Evolutionary conservation across 2,329 filamentous ascomycete genomes (phyloP).

Genomic region (Cryphonectria naterciae): DNA sequence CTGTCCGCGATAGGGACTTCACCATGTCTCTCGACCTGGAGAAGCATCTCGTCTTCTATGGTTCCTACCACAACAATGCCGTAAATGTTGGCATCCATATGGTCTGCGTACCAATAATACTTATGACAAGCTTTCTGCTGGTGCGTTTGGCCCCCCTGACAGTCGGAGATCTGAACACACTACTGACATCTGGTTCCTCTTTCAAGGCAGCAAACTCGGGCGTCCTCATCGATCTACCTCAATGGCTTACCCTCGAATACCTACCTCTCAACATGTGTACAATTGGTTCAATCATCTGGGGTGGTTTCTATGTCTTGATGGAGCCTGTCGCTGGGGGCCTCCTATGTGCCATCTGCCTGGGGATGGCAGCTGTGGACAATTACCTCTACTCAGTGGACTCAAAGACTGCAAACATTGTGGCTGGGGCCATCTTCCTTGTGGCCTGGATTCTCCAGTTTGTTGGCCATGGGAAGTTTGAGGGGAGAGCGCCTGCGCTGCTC

Average conservation of each 20-base stretch:
- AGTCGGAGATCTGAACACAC: neutral
- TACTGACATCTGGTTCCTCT: slow-evolving; percentile 7
- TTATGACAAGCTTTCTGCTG: slow-evolving; percentile 72
- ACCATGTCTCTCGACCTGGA: slow-evolving; percentile 75
- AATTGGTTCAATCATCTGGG: slow-evolving; percentile 69
- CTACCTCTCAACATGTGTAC: slow-evolving; percentile 69
- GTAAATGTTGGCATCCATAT: slow-evolving; percentile 81
- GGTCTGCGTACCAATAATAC: slow-evolving; percentile 75
- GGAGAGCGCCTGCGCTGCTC: slow-evolving; percentile 82
- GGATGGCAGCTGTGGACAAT: slow-evolving; percentile 74
- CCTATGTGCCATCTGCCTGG: slow-evolving; percentile 76
- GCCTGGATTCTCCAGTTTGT: slow-evolving; percentile 91
- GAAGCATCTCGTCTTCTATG: slow-evolving; percentile 83
- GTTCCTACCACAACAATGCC: slow-evolving; percentile 78
- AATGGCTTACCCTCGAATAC: slow-evolving; percentile 69
- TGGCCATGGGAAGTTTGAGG: slow-evolving; percentile 88
- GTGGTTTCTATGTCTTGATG: slow-evolving; percentile 83
- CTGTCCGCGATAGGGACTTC: neutral
- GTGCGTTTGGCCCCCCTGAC: slow-evolving; percentile 51
- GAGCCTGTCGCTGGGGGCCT: slow-evolving; percentile 89
- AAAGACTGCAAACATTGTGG: slow-evolving; percentile 55
- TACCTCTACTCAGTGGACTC: slow-evolving; percentile 66
- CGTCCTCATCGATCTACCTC: slow-evolving; percentile 66
- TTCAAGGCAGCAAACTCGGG: slow-evolving; percentile 64
- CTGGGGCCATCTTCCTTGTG: slow-evolving; percentile 69